These are phyloP conservation scores for Populus hybrid DNA, from an alignment of 441 rosid genomes.

Conservation along the genomic window DNA sequence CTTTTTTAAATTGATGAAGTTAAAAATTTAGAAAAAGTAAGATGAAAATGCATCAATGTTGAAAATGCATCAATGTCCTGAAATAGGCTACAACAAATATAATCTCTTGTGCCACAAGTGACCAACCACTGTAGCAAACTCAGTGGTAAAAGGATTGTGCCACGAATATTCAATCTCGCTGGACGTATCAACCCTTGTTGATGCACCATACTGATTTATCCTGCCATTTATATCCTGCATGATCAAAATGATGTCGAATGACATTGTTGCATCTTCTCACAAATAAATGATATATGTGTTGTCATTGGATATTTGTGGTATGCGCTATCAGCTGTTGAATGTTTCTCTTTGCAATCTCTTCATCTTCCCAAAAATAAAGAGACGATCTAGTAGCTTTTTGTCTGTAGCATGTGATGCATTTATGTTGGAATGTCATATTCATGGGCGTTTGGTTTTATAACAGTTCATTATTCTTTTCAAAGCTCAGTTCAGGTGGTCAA, in stretches of 20 bases:
- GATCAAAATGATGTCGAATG: neutral
- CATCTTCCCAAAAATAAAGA: neutral
- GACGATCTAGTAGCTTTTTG: neutral
- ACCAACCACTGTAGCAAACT: neutral
- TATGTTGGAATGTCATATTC: neutral
- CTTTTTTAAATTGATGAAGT: neutral
- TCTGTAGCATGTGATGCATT: neutral
- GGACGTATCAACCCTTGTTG: neutral
- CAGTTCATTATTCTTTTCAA: neutral
- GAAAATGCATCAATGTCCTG: neutral
- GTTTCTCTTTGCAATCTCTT: neutral
- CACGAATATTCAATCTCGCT: neutral
- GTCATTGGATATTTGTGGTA: neutral
- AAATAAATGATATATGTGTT: neutral
- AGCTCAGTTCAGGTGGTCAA: neutral
- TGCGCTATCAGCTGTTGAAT: neutral
- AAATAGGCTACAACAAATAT: neutral
- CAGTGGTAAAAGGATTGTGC: neutral
- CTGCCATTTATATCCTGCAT: neutral
- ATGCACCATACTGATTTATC: neutral
- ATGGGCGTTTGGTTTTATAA: neutral
- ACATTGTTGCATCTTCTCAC: neutral
- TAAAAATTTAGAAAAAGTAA: too few relatives aligned
- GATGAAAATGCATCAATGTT: too few relatives aligned
- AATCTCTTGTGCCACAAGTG: neutral